Evolutionary conservation across 140 eudicot genomes (phyloP), one percentile per base, ranked within the genome.

Genomic region (Ambrosia hybrid): DNA sequence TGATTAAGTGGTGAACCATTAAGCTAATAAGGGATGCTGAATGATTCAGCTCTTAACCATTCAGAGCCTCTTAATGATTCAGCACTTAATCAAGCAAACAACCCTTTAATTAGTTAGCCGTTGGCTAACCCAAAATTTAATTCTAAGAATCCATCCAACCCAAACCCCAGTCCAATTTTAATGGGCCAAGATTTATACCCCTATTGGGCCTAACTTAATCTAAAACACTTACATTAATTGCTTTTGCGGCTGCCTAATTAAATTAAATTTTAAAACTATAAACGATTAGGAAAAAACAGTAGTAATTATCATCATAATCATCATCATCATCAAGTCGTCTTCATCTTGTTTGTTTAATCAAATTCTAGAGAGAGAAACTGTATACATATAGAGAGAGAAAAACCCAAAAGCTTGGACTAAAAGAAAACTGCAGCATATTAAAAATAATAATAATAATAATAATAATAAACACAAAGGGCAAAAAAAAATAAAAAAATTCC

Each of bases 371-470:
- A 70, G 75, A 76, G 75, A 69, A 68, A 58, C 59, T 30, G 2
- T 30, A n/a, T n/a, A n/a, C n/a, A n/a, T n/a, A 21, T 21, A 30
- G 34, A 30, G 34, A 68, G 45, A 46, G 63, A 17, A 73, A 57
- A 65, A 75, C 57, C 60, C 73, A 73, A 79, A 76, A 73, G 67
- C 76, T 73, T 79, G 71, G 71, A 73, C 79, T 74, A 56, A n/a
- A 67, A 79, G 77, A 77, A 77, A 70, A 26, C n/a, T 7, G 41
- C 65, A 34, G 56, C 1, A 57, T 5, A 36, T 46, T 41, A 4
- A 21, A 67, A 21, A 21, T 21, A 21, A 21, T 21, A 16, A 46
- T 5, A 33, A 30, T 3, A 21, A 21, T 21, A 21, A 21, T 21
- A 21, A 21, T 21, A 43, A 21, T 6, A 41, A 1, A 58, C 26